Evolutionary conservation across 2,329 filamentous ascomycete genomes (phyloP).

Genomic region (Fusarium bulbicola): DNA sequence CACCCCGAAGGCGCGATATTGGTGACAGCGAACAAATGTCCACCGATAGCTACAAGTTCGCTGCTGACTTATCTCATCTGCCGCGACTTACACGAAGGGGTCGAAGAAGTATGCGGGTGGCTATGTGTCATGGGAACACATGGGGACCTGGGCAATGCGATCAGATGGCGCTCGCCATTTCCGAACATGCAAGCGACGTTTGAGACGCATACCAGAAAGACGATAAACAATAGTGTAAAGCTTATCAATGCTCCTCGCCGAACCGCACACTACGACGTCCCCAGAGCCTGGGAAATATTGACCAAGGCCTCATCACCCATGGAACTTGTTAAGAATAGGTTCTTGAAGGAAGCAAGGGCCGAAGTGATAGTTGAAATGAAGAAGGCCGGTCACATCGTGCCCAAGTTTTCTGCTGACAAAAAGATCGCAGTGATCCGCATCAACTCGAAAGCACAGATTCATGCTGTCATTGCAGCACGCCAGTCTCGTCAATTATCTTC

Average conservation of each 20-base stretch:
- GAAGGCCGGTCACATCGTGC: slow-evolving; percentile 67
- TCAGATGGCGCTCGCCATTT: slow-evolving; percentile 74
- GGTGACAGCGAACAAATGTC: slow-evolving; percentile 70
- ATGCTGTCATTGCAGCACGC: slow-evolving; percentile 72
- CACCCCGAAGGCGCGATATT: slow-evolving; percentile 65
- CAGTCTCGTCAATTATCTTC: slow-evolving; percentile 71
- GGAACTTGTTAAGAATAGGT: slow-evolving; percentile 58
- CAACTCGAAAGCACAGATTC: slow-evolving; percentile 67
- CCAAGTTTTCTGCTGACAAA: slow-evolving; percentile 70
- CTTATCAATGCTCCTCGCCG: slow-evolving; percentile 72
- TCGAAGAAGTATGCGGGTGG: slow-evolving; percentile 64
- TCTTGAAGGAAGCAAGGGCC: slow-evolving; percentile 60
- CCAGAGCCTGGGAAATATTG: slow-evolving; percentile 68
- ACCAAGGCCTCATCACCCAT: slow-evolving; percentile 59
- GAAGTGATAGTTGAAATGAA: slow-evolving; percentile 71
- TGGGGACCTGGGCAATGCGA: slow-evolving; percentile 69
- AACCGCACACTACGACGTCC: slow-evolving; percentile 68
- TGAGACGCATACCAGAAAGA: slow-evolving; percentile 68
- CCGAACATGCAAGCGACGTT: slow-evolving; percentile 70
- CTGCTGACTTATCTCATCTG: slow-evolving; percentile 73
- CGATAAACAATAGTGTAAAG: slow-evolving; percentile 69
- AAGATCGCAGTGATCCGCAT: slow-evolving; percentile 72
- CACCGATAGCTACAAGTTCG: slow-evolving; percentile 71
- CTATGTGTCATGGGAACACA: slow-evolving; percentile 72
- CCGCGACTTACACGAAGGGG: slow-evolving; percentile 60